Base-by-base conservation (phyloP, 805 yeast genomes). In the Hanseniaspora occidentalis region DNA sequence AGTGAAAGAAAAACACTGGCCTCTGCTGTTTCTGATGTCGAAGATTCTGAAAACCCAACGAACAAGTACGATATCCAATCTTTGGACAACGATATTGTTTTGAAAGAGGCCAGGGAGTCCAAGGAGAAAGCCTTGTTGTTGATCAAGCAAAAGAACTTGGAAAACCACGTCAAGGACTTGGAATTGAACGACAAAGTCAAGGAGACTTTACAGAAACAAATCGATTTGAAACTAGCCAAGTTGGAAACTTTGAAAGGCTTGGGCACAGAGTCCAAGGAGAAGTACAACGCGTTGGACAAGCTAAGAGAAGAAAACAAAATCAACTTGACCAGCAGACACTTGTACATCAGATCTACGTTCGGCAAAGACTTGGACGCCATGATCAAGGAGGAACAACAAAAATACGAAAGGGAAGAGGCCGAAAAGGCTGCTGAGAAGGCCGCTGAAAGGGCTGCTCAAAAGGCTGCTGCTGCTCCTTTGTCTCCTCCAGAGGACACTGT, bases 161-260 rank as follows among this genome's bases (percentile, higher is more conserved):
- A 60, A 47, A 64, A 61, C 43, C 51, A 63, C 16, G 61, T 63
- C 43, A 53, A 64, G 34, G 67, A 63, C 27, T 56, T 64, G 19
- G 47, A 57, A 44, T 53, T 64, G 44, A 60, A 62, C 39, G 56
- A 57, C 39, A 58, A 61, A 38, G 63, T 60, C 42, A 57, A 57
- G 43, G 62, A 63, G 41, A 54, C 59, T 36, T 52, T 60, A 27
- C 50, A 49, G 24, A 50, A 61, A 5, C 62, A 63, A 38, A 47
- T 64, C 31, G 62, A 57, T 36, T 46, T 65, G 42, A 64, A 59
- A 46, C 61, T 49, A 52, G 62, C 53, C 49, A 63, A 55, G 49
- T 55, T 47, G 50, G 60, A 60, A 9, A 60, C 61, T 31, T 69
- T 66, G 58, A 58, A 57, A 45, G 50, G 58, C 33, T 57, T 65